Conservation (phyloP, 2,329 filamentous ascomycete species). For the Alternaria burnsii region DNA sequence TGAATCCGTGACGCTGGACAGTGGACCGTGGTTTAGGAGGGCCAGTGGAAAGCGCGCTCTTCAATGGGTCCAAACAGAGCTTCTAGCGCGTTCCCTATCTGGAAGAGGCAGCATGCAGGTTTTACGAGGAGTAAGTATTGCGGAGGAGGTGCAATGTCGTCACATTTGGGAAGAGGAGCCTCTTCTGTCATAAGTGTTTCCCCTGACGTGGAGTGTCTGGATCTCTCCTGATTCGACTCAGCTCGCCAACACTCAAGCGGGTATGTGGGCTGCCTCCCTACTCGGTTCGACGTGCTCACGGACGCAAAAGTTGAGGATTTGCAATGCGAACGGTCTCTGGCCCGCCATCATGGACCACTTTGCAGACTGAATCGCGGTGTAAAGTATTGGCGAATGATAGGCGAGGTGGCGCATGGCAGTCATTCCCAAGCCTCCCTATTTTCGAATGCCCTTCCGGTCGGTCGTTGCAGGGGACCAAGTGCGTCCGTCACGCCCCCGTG, state of each 20-base stretch:
- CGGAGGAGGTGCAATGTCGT: constrained; percentile 3
- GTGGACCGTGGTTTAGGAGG: constrained; percentile 16
- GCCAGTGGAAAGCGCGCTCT: constrained; percentile 7
- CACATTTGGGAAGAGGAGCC: background rate
- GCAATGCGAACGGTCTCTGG: constrained; percentile 29
- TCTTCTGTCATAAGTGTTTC: background rate
- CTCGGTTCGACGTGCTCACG: constrained; percentile 18
- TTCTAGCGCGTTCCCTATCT: constrained; percentile 30
- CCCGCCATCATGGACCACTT: constrained; percentile 25
- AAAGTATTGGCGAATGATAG: constrained; percentile 28
- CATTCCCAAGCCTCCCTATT: constrained; percentile 34
- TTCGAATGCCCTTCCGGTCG: constrained; percentile 20
- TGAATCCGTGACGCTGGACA: constrained; percentile 17
- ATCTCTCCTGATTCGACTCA: constrained; percentile 18
- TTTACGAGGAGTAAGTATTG: constrained; percentile 12
- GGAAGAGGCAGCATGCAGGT: constrained; percentile 17
- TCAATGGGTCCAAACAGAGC: constrained; percentile 23
- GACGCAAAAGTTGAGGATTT: constrained; percentile 16
- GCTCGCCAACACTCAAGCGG: constrained; percentile 7
- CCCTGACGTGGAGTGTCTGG: constrained; percentile 8
- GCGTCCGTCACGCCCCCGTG: constrained; percentile 19
- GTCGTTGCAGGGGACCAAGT: constrained; percentile 27
- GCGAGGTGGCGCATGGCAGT: constrained; percentile 22
- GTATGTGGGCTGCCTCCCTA: constrained; percentile 9
- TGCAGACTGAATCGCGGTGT: constrained; percentile 17